Evolutionary conservation across 2,329 filamentous ascomycete species (phyloP).

Genomic region (Alternaria rosae): DNA sequence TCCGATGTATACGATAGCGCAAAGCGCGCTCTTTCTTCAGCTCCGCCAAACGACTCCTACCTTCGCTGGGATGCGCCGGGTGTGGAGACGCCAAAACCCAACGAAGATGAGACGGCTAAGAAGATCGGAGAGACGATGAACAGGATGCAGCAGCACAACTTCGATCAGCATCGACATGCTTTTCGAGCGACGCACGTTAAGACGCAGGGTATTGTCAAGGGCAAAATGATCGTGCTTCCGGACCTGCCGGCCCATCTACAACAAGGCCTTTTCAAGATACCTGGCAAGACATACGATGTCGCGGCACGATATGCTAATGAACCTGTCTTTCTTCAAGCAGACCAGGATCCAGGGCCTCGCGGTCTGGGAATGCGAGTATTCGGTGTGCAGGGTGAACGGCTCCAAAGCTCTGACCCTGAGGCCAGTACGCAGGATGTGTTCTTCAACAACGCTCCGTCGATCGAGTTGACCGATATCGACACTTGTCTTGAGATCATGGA

Average conservation of each 20-base stretch:
- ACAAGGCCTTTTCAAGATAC: conserved; percentile 48
- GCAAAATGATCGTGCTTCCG: conserved; percentile 16
- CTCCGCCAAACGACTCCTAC: conserved; percentile 31
- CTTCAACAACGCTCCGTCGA: conserved; percentile 44
- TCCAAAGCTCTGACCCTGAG: conserved; percentile 17
- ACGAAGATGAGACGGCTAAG: conserved; percentile 45
- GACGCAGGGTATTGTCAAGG: conserved; percentile 34
- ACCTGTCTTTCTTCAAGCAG: conserved; percentile 47
- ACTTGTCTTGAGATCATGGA: conserved; percentile 45
- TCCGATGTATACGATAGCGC: conserved; percentile 12
- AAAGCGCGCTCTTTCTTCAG: conserved; percentile 25
- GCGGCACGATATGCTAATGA: conserved; percentile 50
- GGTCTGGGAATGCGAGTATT: conserved; percentile 44
- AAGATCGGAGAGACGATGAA: conserved; percentile 49
- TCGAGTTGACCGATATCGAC: conserved; percentile 42
- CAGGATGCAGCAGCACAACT: conserved; percentile 52
- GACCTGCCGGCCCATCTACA: conserved; percentile 42
- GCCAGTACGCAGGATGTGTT: conserved; percentile 39
- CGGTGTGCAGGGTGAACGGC: conserved; percentile 41
- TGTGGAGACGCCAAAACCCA: conserved; percentile 40
- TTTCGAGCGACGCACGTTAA: conserved; percentile 48
- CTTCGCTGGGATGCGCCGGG: conserved; percentile 43
- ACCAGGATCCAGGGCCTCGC: conserved; percentile 37
- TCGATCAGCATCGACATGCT: conserved; percentile 49
- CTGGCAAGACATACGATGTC: conserved; percentile 42